Conservation (phyloP, 257 asterid genomes). For the Fraxinus quadrangulata region DNA sequence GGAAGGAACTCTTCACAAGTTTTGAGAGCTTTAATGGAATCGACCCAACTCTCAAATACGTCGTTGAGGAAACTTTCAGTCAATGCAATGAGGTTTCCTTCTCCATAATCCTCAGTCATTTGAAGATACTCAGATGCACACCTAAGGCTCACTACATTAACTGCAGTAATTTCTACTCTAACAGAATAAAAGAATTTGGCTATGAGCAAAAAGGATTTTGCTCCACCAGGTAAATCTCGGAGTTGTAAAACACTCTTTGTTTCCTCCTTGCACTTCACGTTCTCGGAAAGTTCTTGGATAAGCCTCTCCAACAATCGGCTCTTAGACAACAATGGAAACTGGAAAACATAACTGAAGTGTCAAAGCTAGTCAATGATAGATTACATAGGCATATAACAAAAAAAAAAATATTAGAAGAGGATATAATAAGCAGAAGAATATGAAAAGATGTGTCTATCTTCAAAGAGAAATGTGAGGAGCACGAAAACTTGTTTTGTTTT, state of each 20-base stretch:
- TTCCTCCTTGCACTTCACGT: not conserved
- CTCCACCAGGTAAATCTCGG: conserved; percentile 51
- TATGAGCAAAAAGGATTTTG: conserved; percentile 36
- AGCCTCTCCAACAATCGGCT: conserved; percentile 42
- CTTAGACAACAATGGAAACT: conserved; percentile 52
- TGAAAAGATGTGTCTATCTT: not conserved
- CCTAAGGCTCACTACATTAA: conserved; percentile 38
- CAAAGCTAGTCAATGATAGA: not conserved
- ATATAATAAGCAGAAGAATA: not conserved
- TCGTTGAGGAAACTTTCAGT: conserved; percentile 39
- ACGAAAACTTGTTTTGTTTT: not conserved
- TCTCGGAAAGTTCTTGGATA: conserved; percentile 27
- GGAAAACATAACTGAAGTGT: not conserved
- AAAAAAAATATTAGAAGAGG: not conserved
- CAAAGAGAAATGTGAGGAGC: not conserved
- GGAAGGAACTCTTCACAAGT: conserved; percentile 47
- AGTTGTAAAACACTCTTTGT: conserved; percentile 27
- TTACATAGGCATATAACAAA: not conserved
- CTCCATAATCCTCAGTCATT: conserved; percentile 50
- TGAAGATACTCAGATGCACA: conserved; percentile 58
- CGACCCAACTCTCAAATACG: conserved; percentile 39
- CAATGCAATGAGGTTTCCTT: conserved; percentile 48
- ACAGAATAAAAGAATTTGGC: conserved; percentile 56
- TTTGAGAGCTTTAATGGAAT: conserved; percentile 43
- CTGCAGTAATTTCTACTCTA: conserved; percentile 42